phyloP scores from a whole-genome alignment of 2,329 filamentous ascomycete genomes.

The Emmonsiellopsis sp. region DNA sequence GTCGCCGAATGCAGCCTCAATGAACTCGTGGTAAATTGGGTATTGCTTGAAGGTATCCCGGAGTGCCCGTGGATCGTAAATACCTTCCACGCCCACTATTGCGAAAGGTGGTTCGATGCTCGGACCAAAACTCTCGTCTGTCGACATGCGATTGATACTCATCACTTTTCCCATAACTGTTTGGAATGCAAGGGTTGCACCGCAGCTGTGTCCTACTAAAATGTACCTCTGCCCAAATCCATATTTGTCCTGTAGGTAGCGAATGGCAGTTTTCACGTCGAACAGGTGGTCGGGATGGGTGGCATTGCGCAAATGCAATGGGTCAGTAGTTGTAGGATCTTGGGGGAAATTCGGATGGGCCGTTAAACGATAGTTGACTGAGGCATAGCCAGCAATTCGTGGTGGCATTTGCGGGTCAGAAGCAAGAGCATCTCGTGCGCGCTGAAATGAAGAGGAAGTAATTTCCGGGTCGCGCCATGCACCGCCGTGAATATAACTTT shows the following conservation, averaged over 20 bases:
- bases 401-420: slow-evolving; percentile 8
- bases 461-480: slow-evolving; percentile 39
- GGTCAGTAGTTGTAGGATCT: slow-evolving; percentile 18
- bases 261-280: slow-evolving; percentile 32
- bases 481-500: slow-evolving; percentile 39
- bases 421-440: slow-evolving; percentile 25
- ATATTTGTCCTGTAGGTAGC: slow-evolving; percentile 32
- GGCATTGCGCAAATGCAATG: slow-evolving; percentile 24
- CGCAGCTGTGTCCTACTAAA: slow-evolving; percentile 38
- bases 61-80: slow-evolving; percentile 33
- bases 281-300: slow-evolving; percentile 37
- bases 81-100: slow-evolving; percentile 35
- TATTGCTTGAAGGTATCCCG: slow-evolving; percentile 24
- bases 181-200: slow-evolving; percentile 38
- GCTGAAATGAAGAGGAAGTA: slow-evolving; percentile 26
- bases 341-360: slow-evolving; percentile 32
- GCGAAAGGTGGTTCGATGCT: slow-evolving; percentile 22
- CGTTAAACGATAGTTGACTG: slow-evolving; percentile 39
- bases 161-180: slow-evolving; percentile 26
- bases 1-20: slow-evolving; percentile 33
- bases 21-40: slow-evolving; percentile 29
- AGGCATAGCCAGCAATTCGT: slow-evolving; percentile 31
- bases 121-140: slow-evolving; percentile 5
- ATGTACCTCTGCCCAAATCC: slow-evolving; percentile 30
- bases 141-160: slow-evolving; percentile 1